These are phyloP conservation scores for Orbilia ellipsospora DNA, from an alignment of 2,329 filamentous ascomycete genomes.

Conservation along the genomic window DNA sequence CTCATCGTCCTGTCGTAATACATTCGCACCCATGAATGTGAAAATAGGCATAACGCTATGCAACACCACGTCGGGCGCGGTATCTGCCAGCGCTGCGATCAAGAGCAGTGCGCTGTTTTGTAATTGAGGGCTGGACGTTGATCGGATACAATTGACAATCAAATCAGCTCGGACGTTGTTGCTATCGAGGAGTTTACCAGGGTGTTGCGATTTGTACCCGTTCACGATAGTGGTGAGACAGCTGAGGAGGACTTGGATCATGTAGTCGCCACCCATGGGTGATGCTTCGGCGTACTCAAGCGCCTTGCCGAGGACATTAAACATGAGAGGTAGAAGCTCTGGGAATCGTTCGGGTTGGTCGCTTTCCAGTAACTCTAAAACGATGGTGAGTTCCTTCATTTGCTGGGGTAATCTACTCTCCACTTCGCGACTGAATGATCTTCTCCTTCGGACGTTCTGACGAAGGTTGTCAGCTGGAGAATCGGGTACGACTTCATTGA, in stretches of 20 bases:
- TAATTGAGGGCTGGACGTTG: slow-evolving; percentile 89
- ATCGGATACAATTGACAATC: slow-evolving; percentile 92
- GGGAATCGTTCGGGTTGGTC: slow-evolving; percentile 78
- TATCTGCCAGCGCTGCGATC: slow-evolving; percentile 84
- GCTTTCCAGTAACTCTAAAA: slow-evolving; percentile 86
- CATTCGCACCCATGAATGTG: slow-evolving; percentile 94
- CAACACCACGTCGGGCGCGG: slow-evolving; percentile 88
- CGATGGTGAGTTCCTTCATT: slow-evolving; percentile 82
- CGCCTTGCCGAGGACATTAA: slow-evolving; percentile 81
- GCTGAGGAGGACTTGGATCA: slow-evolving; percentile 72
- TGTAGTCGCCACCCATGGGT: slow-evolving; percentile 80
- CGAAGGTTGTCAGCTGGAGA: slow-evolving; percentile 46
- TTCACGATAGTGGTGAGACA: slow-evolving; percentile 84
- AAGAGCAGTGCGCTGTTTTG: slow-evolving; percentile 91
- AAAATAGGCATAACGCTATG: slow-evolving; percentile 99
- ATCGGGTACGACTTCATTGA: slow-evolving; percentile 41
- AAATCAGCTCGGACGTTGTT: slow-evolving; percentile 86
- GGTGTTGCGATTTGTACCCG: slow-evolving; percentile 35
- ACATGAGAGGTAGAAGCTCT: slow-evolving; percentile 82
- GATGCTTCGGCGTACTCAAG: slow-evolving; percentile 84
- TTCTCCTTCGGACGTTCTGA: slow-evolving; percentile 61
- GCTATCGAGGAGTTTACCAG: slow-evolving; percentile 70
- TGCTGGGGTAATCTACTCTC: slow-evolving; percentile 42
- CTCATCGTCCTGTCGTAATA: slow-evolving; percentile 91
- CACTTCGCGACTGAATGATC: slow-evolving; percentile 72